Evolutionary conservation across 257 asterid species (phyloP).

Genomic region (Ajuga chamaepitys): DNA sequence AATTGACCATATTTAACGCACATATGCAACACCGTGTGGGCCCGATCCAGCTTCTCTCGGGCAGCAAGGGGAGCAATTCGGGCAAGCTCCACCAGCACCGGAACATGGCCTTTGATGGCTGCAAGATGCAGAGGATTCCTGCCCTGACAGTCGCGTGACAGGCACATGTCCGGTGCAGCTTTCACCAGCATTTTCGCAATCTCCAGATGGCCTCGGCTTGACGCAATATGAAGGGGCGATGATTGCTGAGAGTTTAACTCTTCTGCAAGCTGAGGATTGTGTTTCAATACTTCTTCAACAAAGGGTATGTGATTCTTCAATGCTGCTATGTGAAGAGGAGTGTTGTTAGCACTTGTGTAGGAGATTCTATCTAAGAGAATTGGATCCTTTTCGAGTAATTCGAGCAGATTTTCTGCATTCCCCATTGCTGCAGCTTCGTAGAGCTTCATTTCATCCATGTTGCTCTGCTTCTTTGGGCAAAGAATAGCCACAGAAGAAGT

Average conservation of each 20-base stretch:
- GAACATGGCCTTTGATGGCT: slow-evolving; percentile 35
- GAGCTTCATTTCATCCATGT: slow-evolving; percentile 28
- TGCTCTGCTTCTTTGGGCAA: neutral
- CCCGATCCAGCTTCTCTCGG: slow-evolving; percentile 24
- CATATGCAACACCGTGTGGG: slow-evolving; percentile 32
- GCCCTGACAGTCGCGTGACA: slow-evolving; percentile 37
- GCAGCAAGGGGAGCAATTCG: slow-evolving; percentile 23
- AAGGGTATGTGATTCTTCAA: slow-evolving; percentile 21
- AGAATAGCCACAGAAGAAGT: neutral
- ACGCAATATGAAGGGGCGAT: slow-evolving; percentile 44
- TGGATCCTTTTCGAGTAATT: slow-evolving; percentile 23
- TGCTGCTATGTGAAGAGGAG: slow-evolving; percentile 43
- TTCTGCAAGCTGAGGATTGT: slow-evolving; percentile 20
- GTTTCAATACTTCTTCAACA: slow-evolving; percentile 18
- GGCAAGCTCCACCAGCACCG: slow-evolving; percentile 19
- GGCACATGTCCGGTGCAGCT: slow-evolving; percentile 34
- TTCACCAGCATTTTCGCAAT: slow-evolving; percentile 9
- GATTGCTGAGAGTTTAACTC: slow-evolving; percentile 26
- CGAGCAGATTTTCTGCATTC: slow-evolving; percentile 7
- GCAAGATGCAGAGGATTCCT: slow-evolving; percentile 52
- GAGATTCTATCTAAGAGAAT: slow-evolving; percentile 30
- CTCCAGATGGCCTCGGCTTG: slow-evolving; percentile 27
- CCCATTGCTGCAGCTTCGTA: slow-evolving; percentile 34
- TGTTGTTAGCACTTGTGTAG: slow-evolving; percentile 25
- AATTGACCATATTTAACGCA: slow-evolving; percentile 30